These are phyloP conservation scores for Melanomma pulvis-pyrius DNA, from an alignment of 495 filamentous ascomycete species.

Conservation along the genomic window DNA sequence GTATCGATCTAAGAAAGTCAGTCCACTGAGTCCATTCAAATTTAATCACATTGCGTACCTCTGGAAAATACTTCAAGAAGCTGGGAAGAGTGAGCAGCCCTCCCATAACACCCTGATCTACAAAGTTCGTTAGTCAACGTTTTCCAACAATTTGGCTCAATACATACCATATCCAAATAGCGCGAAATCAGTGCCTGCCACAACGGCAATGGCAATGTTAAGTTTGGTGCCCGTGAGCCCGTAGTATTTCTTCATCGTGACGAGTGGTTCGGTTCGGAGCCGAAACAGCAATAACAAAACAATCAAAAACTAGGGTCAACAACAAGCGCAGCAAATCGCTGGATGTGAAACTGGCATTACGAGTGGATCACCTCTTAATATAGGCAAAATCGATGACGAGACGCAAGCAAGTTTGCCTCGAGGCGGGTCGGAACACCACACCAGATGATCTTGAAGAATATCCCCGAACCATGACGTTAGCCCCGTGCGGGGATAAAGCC, in stretches of 20 bases:
- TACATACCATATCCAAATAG: slow-evolving; percentile 43
- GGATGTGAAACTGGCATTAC: not conserved
- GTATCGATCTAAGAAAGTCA: slow-evolving; percentile 36
- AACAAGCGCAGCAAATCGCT: not conserved
- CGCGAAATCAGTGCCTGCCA: slow-evolving; percentile 71
- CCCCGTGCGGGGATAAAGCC: slow-evolving; percentile 14
- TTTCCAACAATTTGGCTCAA: not conserved
- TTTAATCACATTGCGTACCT: not conserved
- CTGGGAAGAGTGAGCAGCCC: slow-evolving; percentile 41
- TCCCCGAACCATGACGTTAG: slow-evolving; percentile 1
- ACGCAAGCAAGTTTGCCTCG: not conserved
- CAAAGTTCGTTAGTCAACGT: not conserved
- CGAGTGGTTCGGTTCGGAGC: not conserved
- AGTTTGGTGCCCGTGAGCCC: slow-evolving; percentile 68
- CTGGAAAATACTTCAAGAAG: slow-evolving; percentile 41
- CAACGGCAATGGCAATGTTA: slow-evolving; percentile 67
- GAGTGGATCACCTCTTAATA: not conserved
- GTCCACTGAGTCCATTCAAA: not conserved
- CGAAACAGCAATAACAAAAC: not conserved
- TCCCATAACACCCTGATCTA: slow-evolving; percentile 43
- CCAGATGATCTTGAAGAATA: slow-evolving; percentile 10
- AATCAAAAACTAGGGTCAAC: not conserved
- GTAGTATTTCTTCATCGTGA: slow-evolving; percentile 46
- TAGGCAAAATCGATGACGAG: not conserved
- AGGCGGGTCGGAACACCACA: not conserved